Conservation (phyloP, 2,329 filamentous ascomycete genomes). For the Epichloe sp. region DNA sequence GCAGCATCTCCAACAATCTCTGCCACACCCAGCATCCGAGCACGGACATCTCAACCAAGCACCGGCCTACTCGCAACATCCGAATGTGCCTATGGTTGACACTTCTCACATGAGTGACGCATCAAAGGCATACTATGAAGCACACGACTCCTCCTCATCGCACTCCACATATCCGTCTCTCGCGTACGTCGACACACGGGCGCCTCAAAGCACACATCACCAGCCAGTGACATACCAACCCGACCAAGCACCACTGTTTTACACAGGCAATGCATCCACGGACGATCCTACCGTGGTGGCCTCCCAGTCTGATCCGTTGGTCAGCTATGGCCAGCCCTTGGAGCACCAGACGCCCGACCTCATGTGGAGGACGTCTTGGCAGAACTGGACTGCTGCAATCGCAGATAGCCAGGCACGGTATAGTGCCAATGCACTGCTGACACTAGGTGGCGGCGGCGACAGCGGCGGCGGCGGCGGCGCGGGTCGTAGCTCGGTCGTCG, state of each 20-base stretch:
- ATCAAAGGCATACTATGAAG: slow-evolving; percentile 19
- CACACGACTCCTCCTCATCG: slow-evolving; percentile 10
- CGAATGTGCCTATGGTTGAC: slow-evolving; percentile 6
- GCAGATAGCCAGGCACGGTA: slow-evolving; percentile 36
- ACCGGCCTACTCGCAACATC: slow-evolving; percentile 14
- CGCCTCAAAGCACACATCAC: background rate
- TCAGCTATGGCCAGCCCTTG: slow-evolving; percentile 27
- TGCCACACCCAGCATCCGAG: slow-evolving; percentile 20
- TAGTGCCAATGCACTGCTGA: slow-evolving; percentile 35
- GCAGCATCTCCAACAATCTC: slow-evolving; percentile 9
- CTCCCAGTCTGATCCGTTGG: slow-evolving; percentile 23
- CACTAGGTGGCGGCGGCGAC: slow-evolving; percentile 22
- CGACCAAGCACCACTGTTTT: slow-evolving; percentile 16
- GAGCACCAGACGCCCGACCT: slow-evolving; percentile 15
- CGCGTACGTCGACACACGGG: slow-evolving; percentile 16
- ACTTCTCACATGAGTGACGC: slow-evolving; percentile 10
- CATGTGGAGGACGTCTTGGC: slow-evolving; percentile 35
- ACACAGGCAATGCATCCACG: slow-evolving; percentile 10
- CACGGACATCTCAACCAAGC: slow-evolving; percentile 19
- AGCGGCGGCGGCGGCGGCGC: background rate
- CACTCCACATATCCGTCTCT: slow-evolving; percentile 19
- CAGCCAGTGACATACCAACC: slow-evolving; percentile 12
- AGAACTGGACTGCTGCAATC: slow-evolving; percentile 41
- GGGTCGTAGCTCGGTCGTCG: background rate
- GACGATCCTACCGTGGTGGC: slow-evolving; percentile 11